Evolutionary conservation across 257 asterid species (phyloP).

Genomic region (Solanum corneliomulleri): DNA sequence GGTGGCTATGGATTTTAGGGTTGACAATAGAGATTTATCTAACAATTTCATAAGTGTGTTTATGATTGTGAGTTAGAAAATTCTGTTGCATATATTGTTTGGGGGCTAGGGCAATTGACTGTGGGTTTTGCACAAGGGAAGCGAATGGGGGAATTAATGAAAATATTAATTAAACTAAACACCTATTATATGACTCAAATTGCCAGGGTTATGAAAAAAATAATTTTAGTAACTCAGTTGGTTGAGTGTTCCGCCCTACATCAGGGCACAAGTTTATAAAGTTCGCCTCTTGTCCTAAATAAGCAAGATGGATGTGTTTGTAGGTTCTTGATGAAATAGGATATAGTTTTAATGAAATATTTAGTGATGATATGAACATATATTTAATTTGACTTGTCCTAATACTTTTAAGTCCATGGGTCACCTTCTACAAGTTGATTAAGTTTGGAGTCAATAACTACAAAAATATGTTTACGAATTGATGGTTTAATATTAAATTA

Average conservation of each 20-base stretch:
- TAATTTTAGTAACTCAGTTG: neutral
- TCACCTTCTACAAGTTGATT: neutral
- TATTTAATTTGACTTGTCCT: neutral
- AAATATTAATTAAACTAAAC: neutral
- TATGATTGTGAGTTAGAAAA: neutral
- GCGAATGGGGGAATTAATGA: neutral
- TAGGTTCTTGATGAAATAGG: neutral
- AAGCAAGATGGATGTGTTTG: neutral
- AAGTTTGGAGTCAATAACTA: neutral
- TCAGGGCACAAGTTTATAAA: neutral
- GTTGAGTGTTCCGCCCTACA: accelerated
- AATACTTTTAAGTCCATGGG: neutral
- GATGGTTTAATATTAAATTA: neutral
- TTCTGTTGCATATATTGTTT: neutral
- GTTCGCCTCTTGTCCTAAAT: neutral
- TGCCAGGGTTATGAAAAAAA: neutral
- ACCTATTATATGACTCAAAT: neutral
- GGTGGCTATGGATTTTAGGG: conserved; percentile 3
- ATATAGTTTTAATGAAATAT: neutral
- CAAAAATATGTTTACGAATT: neutral
- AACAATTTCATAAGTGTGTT: conserved; percentile 16
- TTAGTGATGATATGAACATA: neutral
- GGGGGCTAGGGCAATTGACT: neutral
- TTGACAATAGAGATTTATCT: conserved; percentile 1
- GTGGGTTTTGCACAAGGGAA: neutral